Conservation (phyloP, 805 yeast species). For the Wickerhamomyces queroliae region DNA sequence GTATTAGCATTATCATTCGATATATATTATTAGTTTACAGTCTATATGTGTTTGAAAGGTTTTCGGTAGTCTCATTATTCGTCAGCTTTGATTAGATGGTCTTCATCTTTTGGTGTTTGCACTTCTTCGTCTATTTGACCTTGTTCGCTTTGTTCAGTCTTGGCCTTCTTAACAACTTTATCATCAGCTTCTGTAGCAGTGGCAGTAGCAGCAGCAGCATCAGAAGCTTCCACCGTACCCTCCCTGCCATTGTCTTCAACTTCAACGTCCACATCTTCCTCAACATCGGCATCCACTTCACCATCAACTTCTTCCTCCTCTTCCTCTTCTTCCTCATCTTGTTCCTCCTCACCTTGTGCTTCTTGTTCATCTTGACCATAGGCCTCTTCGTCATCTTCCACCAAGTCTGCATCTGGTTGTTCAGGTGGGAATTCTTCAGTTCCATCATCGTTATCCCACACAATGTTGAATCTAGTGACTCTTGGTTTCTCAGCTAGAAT, state of each 20-base stretch:
- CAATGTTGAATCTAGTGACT: constrained; percentile 93
- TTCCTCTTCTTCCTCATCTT: constrained; percentile 41
- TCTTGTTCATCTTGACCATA: constrained; percentile 52
- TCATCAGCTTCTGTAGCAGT: background rate
- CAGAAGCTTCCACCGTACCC: constrained; percentile 21
- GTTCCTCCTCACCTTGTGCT: constrained; percentile 39
- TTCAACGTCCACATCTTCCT: constrained; percentile 33
- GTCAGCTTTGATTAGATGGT: constrained; percentile 4
- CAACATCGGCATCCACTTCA: constrained; percentile 34
- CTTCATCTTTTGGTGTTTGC: constrained; percentile 23
- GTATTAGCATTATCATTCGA: background rate
- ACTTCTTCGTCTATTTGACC: constrained; percentile 12
- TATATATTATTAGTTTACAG: background rate
- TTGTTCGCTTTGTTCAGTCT: constrained; percentile 12
- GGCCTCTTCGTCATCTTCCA: constrained; percentile 51
- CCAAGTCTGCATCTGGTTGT: constrained; percentile 58
- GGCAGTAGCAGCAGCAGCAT: constrained; percentile 6
- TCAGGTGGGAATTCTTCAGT: constrained; percentile 75
- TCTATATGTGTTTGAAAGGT: background rate
- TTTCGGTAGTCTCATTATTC: background rate
- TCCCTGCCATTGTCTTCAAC: constrained; percentile 31
- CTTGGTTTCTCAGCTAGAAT: constrained; percentile 96
- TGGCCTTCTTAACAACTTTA: constrained; percentile 5
- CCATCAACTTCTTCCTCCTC: constrained; percentile 36
- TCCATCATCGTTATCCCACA: constrained; percentile 82